These are phyloP conservation scores for Filobasidium wieringae DNA, from an alignment of 768 basidiomycete species.

Conservation along the genomic window DNA sequence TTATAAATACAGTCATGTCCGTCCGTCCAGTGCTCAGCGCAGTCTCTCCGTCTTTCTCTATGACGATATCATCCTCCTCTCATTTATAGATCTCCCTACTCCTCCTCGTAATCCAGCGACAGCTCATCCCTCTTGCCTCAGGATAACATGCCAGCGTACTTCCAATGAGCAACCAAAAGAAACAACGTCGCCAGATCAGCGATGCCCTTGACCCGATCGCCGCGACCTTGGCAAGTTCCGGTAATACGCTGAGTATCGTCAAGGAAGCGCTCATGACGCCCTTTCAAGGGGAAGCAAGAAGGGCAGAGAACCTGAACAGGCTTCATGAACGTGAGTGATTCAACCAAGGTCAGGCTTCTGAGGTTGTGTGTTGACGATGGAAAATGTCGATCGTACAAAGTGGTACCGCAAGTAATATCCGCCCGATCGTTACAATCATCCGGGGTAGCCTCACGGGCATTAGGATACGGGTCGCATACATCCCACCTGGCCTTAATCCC, in stretches of 20 bases:
- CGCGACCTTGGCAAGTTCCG: constrained; percentile 7
- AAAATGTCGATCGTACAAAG: constrained; percentile 11
- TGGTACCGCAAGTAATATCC: constrained; percentile 35
- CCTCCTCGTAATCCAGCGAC: no score
- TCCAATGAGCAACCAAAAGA: not conserved
- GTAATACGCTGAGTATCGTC: constrained; percentile 27
- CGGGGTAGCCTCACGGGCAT: not conserved
- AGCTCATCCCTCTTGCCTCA: no score
- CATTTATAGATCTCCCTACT: no score
- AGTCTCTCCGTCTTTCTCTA: no score
- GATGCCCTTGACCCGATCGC: constrained; percentile 17
- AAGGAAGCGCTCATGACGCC: constrained; percentile 35
- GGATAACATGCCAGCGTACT: no score
- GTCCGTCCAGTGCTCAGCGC: no score
- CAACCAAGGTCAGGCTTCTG: not conserved
- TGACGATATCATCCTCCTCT: no score
- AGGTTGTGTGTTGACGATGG: not conserved
- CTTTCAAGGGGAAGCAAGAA: constrained; percentile 26
- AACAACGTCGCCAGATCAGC: constrained; percentile 1
- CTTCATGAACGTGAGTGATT: constrained; percentile 33
- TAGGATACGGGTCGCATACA: not conserved
- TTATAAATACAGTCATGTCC: no score
- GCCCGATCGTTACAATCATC: constrained; percentile 21
- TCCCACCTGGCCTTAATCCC: constrained; percentile 11
- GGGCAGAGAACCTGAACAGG: constrained; percentile 34